Percentiles rank a stretch among this genome's conserved stretches.
Evolutionary conservation across 1,139 yeast genomes (phyloP).

Genomic region (Saccharomyces hybrid): DNA sequence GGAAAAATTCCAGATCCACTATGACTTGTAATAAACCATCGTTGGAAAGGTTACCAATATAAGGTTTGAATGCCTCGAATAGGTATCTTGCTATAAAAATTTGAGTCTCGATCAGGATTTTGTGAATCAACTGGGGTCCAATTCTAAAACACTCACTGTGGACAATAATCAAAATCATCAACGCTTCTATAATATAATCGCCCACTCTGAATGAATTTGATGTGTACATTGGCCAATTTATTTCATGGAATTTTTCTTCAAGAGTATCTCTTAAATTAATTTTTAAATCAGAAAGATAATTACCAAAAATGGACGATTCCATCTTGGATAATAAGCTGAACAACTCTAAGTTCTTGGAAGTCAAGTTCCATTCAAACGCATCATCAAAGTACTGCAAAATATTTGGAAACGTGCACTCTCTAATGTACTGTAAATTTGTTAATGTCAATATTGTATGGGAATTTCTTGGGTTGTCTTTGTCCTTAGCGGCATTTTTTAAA

Average conservation of each 20-base stretch:
- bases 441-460: constrained; percentile 38
- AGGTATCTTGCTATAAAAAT: constrained; percentile 39
- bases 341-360: constrained; percentile 36
- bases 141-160: constrained; percentile 45
- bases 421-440: constrained; percentile 45
- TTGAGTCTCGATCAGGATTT: constrained; percentile 40
- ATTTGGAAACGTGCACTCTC: constrained; percentile 40
- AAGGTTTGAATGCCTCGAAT: constrained; percentile 38
- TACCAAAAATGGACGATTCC: constrained; percentile 46
- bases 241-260: constrained; percentile 39
- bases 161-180: constrained; percentile 45
- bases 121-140: constrained; percentile 39
- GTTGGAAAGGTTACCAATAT: constrained; percentile 29
- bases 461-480: constrained; percentile 33
- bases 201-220: constrained; percentile 37
- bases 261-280: constrained; percentile 41
- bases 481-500: constrained; percentile 38
- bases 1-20: constrained; percentile 36
- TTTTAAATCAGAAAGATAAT: constrained; percentile 44
- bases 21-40: constrained; percentile 34
- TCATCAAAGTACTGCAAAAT: constrained; percentile 42
- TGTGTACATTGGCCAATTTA: constrained; percentile 38
- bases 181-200: constrained; percentile 43
- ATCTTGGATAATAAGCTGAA: constrained; percentile 40
- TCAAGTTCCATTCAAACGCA: constrained; percentile 39